Evolutionary conservation across 192 early-diverging fungal species (phyloP).

Genomic region (Umbelopsis vinacea): DNA sequence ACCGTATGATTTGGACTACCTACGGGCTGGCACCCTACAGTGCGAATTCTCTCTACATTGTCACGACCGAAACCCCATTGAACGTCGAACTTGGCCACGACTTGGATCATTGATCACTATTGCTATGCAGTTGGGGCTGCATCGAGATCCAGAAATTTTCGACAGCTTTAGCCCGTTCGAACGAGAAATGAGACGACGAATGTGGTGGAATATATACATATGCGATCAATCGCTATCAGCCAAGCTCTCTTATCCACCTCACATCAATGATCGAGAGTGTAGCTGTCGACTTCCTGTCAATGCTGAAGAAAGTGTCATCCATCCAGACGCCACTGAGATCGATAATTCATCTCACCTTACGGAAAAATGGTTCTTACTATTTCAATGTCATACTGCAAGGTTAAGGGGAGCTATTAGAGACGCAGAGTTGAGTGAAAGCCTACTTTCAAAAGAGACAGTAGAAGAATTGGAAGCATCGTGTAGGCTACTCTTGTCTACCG

Average conservation of each 20-base stretch:
- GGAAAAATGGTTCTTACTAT: constrained; percentile 9
- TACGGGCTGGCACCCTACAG: background rate
- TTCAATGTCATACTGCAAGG: background rate
- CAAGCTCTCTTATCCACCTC: constrained; percentile 4
- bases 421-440: background rate
- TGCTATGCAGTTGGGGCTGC: constrained; percentile 12
- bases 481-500: background rate
- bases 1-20: constrained; percentile 3
- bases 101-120: constrained; percentile 4
- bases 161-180: background rate
- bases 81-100: constrained; percentile 12
- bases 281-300: background rate
- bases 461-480: background rate
- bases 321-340: background rate
- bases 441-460: background rate
- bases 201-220: constrained; percentile 11
- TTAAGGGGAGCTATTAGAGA: background rate
- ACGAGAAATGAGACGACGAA: constrained; percentile 8
- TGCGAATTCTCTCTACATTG: constrained; percentile 6
- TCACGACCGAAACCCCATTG: background rate
- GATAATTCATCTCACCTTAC: background rate
- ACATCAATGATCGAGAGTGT: constrained; percentile 3
- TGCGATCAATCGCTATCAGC: background rate
- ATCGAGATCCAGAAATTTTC: constrained; percentile 9
- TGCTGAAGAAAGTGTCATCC: background rate